Evolutionary conservation across 345 rosid genomes (phyloP), one percentile per base, ranked within the genome.

Genomic region (Anacardium occidentale): DNA sequence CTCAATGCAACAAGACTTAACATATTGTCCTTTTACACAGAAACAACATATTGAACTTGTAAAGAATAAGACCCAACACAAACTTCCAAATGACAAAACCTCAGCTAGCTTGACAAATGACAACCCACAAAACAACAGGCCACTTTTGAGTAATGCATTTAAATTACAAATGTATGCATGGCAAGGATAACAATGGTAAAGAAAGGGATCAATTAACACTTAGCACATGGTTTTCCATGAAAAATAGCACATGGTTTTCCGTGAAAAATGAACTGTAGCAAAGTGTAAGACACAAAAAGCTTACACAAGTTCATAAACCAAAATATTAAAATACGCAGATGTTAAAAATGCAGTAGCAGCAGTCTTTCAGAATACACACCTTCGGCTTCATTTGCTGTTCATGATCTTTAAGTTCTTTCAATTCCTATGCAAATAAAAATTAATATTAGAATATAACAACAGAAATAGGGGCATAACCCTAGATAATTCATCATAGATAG

Each of bases 331-430:
- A 64, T 53, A 40, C 51, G 20, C 40, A 64, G 37, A n/a, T 22
- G 29, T 65, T 54, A 29, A 26, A 74, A 44, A 47, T 54, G 45
- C 22, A 18, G 51, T 13, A 52, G 66, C 59, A 18, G 54, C 48
- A 64, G 26, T 29, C 64, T 62, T 29, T 15, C 15, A 72, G 32
- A 60, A 61, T 61, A 29, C 77, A n/a, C 34, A 91, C 99, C 98
- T 93, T 96, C 78, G 93, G 96, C 85, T 88, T 90, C 84, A 86
- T 87, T 80, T 91, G 91, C 75, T 87, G 96, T 57, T 96, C 97
- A 78, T 67, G 65, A 77, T 90, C 95, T 86, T 91, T 93, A 56
- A 90, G 73, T 29, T 90, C 97, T 80, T 91, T 96, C 76, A 91
- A 56, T 85, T 96, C 99, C 99, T 96, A 85, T 67, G 69, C 45